Percentiles rank a stretch among this genome's conserved stretches.
phyloP scores from a whole-genome alignment of 768 basidiomycete genomes.

The Leccinum variicolor region DNA sequence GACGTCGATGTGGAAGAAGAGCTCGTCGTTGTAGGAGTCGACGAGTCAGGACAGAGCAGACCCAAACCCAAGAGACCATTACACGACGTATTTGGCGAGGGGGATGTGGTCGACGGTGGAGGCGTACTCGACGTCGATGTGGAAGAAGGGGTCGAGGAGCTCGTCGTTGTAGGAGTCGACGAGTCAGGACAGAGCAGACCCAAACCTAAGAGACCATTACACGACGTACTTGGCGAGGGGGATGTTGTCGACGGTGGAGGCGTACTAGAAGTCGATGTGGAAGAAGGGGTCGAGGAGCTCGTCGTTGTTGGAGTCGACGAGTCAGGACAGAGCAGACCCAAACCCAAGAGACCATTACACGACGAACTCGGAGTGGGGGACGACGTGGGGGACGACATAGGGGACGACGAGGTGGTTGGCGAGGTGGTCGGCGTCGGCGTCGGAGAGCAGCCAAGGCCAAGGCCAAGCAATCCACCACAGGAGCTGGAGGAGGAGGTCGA shows the following conservation, averaged over 20 bases:
- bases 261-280: not conserved
- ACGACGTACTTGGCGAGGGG: not conserved
- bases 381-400: not conserved
- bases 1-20: not conserved
- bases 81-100: not conserved
- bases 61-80: not conserved
- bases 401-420: not conserved
- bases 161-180: not conserved
- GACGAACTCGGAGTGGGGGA: not conserved
- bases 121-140: not conserved
- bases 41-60: not conserved
- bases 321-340: not conserved
- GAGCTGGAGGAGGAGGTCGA: not conserved
- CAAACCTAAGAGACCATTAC: not conserved
- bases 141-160: not conserved
- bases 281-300: not conserved
- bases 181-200: not conserved
- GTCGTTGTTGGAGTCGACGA: not conserved
- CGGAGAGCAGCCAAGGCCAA: slow-evolving; percentile 17
- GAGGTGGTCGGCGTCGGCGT: slow-evolving; percentile 1
- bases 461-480: slow-evolving; percentile 19
- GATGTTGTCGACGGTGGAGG: not conserved
- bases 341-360: not conserved
- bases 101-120: not conserved
- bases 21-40: not conserved